Evolutionary conservation across 2,329 filamentous ascomycete genomes (phyloP).

Genomic region (Plenodomus biglobosus): DNA sequence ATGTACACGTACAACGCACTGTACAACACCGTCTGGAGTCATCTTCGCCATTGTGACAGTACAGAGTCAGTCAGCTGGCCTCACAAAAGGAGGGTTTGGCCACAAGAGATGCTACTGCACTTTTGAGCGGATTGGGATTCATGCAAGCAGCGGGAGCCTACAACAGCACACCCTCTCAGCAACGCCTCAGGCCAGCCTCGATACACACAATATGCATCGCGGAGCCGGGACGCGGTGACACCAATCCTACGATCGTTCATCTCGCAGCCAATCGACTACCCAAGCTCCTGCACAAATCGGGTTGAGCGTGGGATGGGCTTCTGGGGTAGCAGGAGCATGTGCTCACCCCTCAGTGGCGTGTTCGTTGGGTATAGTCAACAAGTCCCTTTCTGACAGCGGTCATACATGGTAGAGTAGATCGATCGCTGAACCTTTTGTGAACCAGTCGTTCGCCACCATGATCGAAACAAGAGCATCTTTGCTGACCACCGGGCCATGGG

Average conservation of each 20-base stretch:
- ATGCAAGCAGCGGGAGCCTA: slow-evolving; percentile 13
- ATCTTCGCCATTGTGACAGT: slow-evolving; percentile 8
- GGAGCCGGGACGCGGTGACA: slow-evolving; percentile 19
- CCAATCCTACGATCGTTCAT: slow-evolving; percentile 15
- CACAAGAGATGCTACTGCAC: slow-evolving; percentile 12
- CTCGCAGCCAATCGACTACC: slow-evolving; percentile 14
- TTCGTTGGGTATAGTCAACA: not conserved
- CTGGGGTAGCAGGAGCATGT: not conserved
- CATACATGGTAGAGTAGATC: not conserved
- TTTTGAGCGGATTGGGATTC: slow-evolving; percentile 3
- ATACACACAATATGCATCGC: slow-evolving; percentile 22
- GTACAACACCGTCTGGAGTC: not conserved
- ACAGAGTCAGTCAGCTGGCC: not conserved
- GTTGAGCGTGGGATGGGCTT: not conserved
- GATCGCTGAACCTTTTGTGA: not conserved
- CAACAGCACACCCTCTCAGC: slow-evolving; percentile 18
- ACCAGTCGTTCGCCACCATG: too few species aligned
- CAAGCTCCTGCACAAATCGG: not conserved
- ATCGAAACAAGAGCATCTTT: not conserved
- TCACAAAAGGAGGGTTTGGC: not conserved
- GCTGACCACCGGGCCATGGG: not conserved
- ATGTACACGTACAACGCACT: too few species aligned
- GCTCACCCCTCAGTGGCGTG: not conserved
- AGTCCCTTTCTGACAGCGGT: not conserved
- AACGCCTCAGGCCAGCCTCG: slow-evolving; percentile 8